phyloP scores from a whole-genome alignment of 2,329 filamentous ascomycete species.

The Coniella lustricola region DNA sequence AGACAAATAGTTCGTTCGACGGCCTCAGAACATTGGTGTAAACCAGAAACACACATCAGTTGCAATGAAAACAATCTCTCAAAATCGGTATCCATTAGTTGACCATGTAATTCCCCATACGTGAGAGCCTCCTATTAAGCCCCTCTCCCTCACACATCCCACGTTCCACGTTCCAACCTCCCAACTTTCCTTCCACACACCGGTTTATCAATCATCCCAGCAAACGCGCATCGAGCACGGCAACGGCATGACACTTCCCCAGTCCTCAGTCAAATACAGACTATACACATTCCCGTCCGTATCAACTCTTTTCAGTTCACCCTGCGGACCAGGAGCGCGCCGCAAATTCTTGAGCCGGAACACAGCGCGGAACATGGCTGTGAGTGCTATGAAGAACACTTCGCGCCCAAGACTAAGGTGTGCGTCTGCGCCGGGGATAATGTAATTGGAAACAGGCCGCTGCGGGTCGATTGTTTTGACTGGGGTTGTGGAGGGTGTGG shows the following conservation, averaged over 20 bases:
- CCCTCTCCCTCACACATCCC: no score
- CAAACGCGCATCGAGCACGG: constrained; percentile 31
- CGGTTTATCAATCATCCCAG: constrained; percentile 22
- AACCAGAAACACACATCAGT: no score
- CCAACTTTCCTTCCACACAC: background rate
- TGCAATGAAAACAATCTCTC: no score
- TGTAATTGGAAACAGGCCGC: constrained; percentile 57
- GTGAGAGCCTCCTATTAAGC: no score
- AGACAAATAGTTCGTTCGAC: no score
- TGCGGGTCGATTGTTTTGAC: constrained; percentile 50
- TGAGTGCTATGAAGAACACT: constrained; percentile 53
- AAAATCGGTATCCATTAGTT: no score
- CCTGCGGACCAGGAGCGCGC: constrained; percentile 55
- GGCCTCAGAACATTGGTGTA: no score
- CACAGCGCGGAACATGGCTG: constrained; percentile 60
- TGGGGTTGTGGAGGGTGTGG: constrained; percentile 40
- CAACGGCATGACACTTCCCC: constrained; percentile 31
- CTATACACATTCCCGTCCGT: constrained; percentile 44
- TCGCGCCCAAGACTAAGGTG: constrained; percentile 57
- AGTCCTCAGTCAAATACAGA: constrained; percentile 60
- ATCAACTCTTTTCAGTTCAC: constrained; percentile 58
- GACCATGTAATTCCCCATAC: no score
- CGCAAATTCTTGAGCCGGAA: constrained; percentile 55
- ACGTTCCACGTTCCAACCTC: no score
- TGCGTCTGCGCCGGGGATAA: constrained; percentile 56